Evolutionary conservation across 106 monocot species (phyloP), one percentile per base, ranked within the genome.

Genomic region (Acorus calamus): DNA sequence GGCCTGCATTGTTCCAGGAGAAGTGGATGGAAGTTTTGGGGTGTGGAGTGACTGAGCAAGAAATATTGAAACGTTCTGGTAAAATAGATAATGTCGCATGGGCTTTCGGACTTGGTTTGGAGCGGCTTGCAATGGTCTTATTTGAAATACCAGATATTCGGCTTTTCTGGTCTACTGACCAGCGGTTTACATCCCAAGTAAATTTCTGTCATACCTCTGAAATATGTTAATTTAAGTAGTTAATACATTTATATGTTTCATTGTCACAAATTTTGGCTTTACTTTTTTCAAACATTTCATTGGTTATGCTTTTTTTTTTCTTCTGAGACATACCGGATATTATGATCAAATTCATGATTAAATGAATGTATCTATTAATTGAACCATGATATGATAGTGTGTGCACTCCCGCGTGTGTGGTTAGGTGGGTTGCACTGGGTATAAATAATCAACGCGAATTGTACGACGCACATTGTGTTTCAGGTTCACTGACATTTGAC

Each of bases 111-210:
- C 85, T 96, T 63, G 96, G 96, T 3, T 61, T 96, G 66, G 96
- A 96, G 64, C 74, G 96, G 11, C 75, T 96, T 50, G 90, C 96
- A n/a, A 96, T 96, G 96, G 79, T 96, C 65, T 77, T 96, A 14
- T 96, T 96, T 87, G 96, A 87, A 68, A 96, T 91, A 54, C 96
- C 90, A 56, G 96, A 96, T 72, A 96, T 96, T 66, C 66, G 96
- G 4, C 79, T 96, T 57, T 96, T 96, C 59, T 96, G 96, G 96
- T 87, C 96, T 62, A 83, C 53, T 65, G 96, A 96, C 73, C 65
- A 77, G 9, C 84, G 96, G 4, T 96, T 96, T 66, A 91, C 28
- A 28, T 28, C 28, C 28, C 28, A 28, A 28, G 28, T 28, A 28
- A 28, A 28, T 28, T 28, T 28, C 28, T 28, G 28, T 28, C 28